These are phyloP conservation scores for Arthrobotrys entomopaga DNA, from an alignment of 2,329 filamentous ascomycete genomes.

Conservation along the genomic window DNA sequence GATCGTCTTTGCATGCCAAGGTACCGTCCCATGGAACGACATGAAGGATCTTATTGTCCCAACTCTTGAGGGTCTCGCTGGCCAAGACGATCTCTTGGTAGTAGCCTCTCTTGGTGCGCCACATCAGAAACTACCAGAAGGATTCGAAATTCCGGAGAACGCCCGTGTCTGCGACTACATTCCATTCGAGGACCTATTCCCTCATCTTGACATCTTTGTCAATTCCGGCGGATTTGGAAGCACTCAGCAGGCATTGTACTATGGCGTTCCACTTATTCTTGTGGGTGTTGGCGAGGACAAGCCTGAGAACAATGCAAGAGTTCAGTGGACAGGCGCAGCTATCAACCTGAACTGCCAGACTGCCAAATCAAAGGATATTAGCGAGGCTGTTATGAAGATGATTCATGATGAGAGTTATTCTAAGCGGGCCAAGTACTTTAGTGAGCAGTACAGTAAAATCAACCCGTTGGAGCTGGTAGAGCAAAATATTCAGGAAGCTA, in stretches of 20 bases:
- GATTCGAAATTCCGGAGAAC: constrained; percentile 62
- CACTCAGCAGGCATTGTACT: constrained; percentile 64
- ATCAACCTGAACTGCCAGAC: constrained; percentile 63
- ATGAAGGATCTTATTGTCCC: constrained; percentile 65
- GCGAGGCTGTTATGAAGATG: constrained; percentile 25
- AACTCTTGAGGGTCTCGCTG: constrained; percentile 63
- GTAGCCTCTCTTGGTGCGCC: constrained; percentile 61
- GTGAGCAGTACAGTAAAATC: constrained; percentile 40
- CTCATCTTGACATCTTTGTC: constrained; percentile 63
- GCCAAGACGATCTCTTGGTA: constrained; percentile 63
- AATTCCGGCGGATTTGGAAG: constrained; percentile 67
- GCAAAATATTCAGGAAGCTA: constrained; percentile 24
- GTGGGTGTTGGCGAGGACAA: constrained; percentile 63
- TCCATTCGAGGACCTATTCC: constrained; percentile 65
- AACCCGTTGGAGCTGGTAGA: constrained; percentile 42
- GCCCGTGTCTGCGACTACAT: constrained; percentile 65
- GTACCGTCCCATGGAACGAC: constrained; percentile 63
- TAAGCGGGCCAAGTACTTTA: constrained; percentile 40
- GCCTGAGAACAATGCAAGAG: constrained; percentile 63
- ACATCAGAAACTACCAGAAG: constrained; percentile 59
- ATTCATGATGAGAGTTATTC: constrained; percentile 30
- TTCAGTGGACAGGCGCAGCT: constrained; percentile 64
- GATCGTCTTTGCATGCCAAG: constrained; percentile 66
- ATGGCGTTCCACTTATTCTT: constrained; percentile 66
- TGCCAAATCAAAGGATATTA: constrained; percentile 60